A percentile compares a stretch with the other conserved stretches of the same genome.
These are phyloP conservation scores for Huntiella moniliformis DNA, from an alignment of 2,329 filamentous ascomycete species.

Conservation along the genomic window DNA sequence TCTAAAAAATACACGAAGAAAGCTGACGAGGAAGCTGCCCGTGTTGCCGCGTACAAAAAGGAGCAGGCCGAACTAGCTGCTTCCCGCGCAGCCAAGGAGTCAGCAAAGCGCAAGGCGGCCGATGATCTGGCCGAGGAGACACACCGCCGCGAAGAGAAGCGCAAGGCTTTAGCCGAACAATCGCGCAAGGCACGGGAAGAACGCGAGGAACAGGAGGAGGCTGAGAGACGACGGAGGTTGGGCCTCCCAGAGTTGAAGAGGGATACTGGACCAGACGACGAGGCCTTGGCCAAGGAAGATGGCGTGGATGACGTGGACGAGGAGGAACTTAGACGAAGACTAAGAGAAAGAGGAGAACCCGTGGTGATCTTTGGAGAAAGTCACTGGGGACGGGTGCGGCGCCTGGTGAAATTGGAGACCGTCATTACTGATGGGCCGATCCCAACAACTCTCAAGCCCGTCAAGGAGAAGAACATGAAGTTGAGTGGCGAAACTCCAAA, in stretches of 20 bases:
- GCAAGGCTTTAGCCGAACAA: slow-evolving; percentile 62
- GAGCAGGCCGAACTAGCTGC: slow-evolving; percentile 60
- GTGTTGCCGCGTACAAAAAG: slow-evolving; percentile 59
- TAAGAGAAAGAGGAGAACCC: slow-evolving; percentile 59
- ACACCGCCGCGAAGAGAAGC: slow-evolving; percentile 61
- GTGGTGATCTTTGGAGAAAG: slow-evolving; percentile 63
- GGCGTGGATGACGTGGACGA: slow-evolving; percentile 47
- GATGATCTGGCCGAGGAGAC: slow-evolving; percentile 62
- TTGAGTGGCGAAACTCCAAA: slow-evolving; percentile 43
- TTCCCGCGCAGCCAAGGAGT: slow-evolving; percentile 48
- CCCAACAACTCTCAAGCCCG: slow-evolving; percentile 61
- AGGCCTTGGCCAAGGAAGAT: slow-evolving; percentile 15
- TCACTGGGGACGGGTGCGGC: slow-evolving; percentile 46
- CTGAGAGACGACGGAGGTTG: slow-evolving; percentile 51
- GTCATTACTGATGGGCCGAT: slow-evolving; percentile 59
- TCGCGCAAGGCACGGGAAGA: slow-evolving; percentile 50
- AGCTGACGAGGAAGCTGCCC: slow-evolving; percentile 67
- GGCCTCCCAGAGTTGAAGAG: slow-evolving; percentile 56
- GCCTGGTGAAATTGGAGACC: slow-evolving; percentile 49
- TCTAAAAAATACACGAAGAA: slow-evolving; percentile 64
- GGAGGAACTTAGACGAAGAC: slow-evolving; percentile 45
- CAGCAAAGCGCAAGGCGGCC: slow-evolving; percentile 73
- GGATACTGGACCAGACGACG: slow-evolving; percentile 21
- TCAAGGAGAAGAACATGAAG: slow-evolving; percentile 80
- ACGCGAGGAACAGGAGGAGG: slow-evolving; percentile 55